Conservation (phyloP, 148 eudicot species). For the Persicaria tinctoria region DNA sequence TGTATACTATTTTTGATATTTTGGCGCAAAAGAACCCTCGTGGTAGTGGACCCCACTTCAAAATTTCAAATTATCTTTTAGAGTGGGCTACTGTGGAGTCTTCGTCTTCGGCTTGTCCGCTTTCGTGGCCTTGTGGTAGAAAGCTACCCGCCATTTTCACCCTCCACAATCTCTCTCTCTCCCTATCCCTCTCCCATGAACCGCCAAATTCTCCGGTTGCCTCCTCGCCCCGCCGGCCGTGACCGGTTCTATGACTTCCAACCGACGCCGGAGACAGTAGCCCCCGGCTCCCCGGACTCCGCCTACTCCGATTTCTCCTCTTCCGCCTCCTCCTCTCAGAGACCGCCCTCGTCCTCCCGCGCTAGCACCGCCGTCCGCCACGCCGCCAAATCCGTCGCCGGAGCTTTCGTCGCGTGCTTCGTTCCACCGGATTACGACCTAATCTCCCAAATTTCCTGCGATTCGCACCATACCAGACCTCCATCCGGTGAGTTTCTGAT, state of each 20-base stretch:
- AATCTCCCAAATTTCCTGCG: background rate
- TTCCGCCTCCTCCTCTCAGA: constrained; percentile 23
- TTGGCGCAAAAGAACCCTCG: too few relatives aligned
- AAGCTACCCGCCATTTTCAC: background rate
- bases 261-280: background rate
- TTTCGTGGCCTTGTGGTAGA: background rate
- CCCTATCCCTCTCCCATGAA: background rate
- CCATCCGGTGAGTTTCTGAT: background rate
- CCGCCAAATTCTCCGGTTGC: background rate
- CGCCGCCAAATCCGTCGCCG: constrained; percentile 34
- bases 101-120: background rate
- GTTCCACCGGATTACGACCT: constrained; percentile 32
- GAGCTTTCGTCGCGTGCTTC: constrained; percentile 37
- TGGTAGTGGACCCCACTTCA: background rate
- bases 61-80: background rate
- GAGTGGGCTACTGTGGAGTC: background rate
- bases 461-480: background rate
- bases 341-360: constrained; percentile 13
- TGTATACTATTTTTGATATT: too few relatives aligned
- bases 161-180: background rate
- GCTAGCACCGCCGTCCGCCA: constrained; percentile 19
- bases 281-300: constrained; percentile 18
- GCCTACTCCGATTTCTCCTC: constrained; percentile 21
- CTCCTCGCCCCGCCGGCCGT: constrained; percentile 7
- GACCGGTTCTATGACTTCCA: background rate